Evolutionary conservation across 1,139 yeast species (phyloP).

Genomic region (Kazachstania sp.): DNA sequence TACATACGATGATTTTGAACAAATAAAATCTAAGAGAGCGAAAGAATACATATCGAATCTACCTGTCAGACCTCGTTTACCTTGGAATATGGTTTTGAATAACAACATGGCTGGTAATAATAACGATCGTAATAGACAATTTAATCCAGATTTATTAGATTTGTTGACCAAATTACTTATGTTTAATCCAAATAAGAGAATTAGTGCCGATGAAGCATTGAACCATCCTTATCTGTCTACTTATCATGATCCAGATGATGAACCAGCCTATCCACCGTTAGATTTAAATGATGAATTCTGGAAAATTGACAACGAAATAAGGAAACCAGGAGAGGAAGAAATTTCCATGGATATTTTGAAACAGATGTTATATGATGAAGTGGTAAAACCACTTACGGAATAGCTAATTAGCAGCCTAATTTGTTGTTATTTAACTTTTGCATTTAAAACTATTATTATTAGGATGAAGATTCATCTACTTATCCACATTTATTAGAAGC

Average conservation of each 20-base stretch:
- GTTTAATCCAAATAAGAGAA: constrained; percentile 57
- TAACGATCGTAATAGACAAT: constrained; percentile 13
- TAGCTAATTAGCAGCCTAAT: no score
- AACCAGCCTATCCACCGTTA: constrained; percentile 46
- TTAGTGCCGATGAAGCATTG: constrained; percentile 57
- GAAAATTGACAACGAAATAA: constrained; percentile 52
- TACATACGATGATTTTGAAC: constrained; percentile 43
- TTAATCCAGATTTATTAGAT: constrained; percentile 55
- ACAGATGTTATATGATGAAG: constrained; percentile 49
- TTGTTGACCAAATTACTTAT: constrained; percentile 49
- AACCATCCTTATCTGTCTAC: constrained; percentile 55
- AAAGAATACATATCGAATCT: constrained; percentile 51
- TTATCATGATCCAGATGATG: constrained; percentile 67
- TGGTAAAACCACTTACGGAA: constrained; percentile 33
- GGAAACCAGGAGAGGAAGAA: constrained; percentile 30
- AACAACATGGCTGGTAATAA: constrained; percentile 27
- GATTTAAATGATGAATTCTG: constrained; percentile 47
- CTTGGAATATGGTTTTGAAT: constrained; percentile 35
- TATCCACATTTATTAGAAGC: no score
- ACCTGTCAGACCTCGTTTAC: constrained; percentile 44
- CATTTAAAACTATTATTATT: no score
- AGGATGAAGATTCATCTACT: no score
- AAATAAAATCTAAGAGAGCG: constrained; percentile 54
- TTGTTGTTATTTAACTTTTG: neutral
- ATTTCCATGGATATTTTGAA: constrained; percentile 34